Conservation (phyloP, 345 rosid species). For the Salix purpurea region DNA sequence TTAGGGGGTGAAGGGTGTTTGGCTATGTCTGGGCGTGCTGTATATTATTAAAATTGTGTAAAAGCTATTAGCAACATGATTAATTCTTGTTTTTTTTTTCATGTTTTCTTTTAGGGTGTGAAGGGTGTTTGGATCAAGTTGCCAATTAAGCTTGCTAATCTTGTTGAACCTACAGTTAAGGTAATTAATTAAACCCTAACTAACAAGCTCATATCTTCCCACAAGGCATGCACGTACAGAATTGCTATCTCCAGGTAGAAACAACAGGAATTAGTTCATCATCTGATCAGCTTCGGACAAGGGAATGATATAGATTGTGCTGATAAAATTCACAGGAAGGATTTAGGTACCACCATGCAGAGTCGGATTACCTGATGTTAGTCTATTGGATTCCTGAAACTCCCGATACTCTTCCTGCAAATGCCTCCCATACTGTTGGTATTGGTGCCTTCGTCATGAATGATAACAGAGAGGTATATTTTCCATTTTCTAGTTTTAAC, state of each 20-base stretch:
- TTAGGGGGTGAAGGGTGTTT: constrained; percentile 67
- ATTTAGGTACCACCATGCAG: constrained; percentile 66
- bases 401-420: constrained; percentile 46
- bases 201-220: not conserved
- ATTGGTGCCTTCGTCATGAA: constrained; percentile 66
- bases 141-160: constrained; percentile 42
- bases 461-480: constrained; percentile 46
- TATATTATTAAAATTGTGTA: too few relatives aligned
- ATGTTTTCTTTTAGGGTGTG: constrained; percentile 48
- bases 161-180: constrained; percentile 48
- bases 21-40: constrained; percentile 22
- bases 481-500: not conserved
- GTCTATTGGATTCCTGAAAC: constrained; percentile 53
- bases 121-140: constrained; percentile 71
- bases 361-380: constrained; percentile 71
- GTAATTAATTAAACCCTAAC: constrained; percentile 24
- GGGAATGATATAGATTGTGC: not conserved
- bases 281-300: not conserved
- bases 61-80: not conserved
- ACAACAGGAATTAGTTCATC: not conserved
- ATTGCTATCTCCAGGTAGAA: not conserved
- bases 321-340: constrained; percentile 47
- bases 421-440: constrained; percentile 76
- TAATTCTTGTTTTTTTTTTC: not conserved
- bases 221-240: not conserved